Evolutionary conservation across 164 flowering plant genomes (phyloP).

Genomic region (Malania oleifera): DNA sequence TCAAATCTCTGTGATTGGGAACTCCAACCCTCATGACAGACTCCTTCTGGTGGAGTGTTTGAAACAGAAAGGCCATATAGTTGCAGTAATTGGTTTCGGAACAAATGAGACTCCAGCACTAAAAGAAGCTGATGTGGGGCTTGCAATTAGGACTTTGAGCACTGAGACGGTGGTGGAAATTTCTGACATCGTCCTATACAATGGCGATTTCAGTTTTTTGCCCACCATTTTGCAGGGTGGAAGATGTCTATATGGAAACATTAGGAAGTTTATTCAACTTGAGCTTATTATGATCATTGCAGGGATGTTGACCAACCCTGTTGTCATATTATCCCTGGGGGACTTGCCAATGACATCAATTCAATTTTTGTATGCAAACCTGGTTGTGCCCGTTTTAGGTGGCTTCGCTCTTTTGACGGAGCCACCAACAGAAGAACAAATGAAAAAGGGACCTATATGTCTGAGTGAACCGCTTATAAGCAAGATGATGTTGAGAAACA

Average conservation of each 20-base stretch:
- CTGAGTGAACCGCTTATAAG: constrained; percentile 3
- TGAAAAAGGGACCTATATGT: constrained; percentile 4
- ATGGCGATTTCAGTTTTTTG: constrained; percentile 4
- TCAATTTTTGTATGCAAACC: constrained; percentile 23
- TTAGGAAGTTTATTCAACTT: constrained; percentile 23
- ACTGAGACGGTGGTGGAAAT: constrained; percentile 13
- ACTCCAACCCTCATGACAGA: constrained; percentile 13
- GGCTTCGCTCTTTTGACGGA: constrained; percentile 19
- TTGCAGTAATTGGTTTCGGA: constrained; percentile 17
- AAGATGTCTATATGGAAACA: constrained; percentile 16
- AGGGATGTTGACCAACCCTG: constrained; percentile 12
- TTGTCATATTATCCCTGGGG: constrained; percentile 10
- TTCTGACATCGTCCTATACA: constrained; percentile 9
- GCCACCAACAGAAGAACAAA: neutral
- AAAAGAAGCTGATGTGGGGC: constrained; percentile 25
- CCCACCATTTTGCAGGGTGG: neutral
- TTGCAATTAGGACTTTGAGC: constrained; percentile 9
- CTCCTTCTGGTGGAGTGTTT: constrained; percentile 11
- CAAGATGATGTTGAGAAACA: constrained; percentile 6
- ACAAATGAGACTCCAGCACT: constrained; percentile 18
- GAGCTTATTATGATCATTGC: constrained; percentile 17
- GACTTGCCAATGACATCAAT: constrained; percentile 19
- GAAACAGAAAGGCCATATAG: constrained; percentile 17
- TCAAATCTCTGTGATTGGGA: constrained; percentile 15
- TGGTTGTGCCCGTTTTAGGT: constrained; percentile 16